Percentiles rank a stretch among this genome's conserved stretches.
These are phyloP conservation scores for Pythium angustatum DNA, from an alignment of 352 stramenopile genomes.

Conservation along the genomic window DNA sequence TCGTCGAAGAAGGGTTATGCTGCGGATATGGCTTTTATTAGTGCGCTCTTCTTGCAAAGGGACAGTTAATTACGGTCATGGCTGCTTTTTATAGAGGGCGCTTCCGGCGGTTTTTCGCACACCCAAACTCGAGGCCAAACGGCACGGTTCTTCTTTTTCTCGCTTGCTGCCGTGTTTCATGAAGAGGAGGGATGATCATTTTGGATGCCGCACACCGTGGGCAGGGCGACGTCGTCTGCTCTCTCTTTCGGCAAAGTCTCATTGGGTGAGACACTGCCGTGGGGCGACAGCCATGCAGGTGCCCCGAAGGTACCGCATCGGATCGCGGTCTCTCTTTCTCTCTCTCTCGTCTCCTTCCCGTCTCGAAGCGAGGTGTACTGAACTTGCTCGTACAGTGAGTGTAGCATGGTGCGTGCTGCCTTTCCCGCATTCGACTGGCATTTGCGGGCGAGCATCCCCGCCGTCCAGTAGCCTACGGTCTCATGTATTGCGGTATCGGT, in stretches of 20 bases:
- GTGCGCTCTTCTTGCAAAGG: background rate
- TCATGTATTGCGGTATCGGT: too few relatives aligned
- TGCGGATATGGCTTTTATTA: background rate
- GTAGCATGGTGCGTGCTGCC: too few relatives aligned
- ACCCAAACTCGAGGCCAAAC: background rate
- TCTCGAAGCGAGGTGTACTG: too few relatives aligned
- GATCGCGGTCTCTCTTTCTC: too few relatives aligned
- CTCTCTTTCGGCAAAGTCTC: background rate
- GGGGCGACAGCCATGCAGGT: conserved; percentile 1
- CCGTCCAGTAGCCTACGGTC: too few relatives aligned
- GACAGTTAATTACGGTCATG: background rate
- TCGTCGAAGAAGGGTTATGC: background rate
- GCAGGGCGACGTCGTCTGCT: background rate
- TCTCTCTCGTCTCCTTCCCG: too few relatives aligned
- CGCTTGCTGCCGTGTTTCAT: too few relatives aligned
- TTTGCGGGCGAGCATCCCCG: too few relatives aligned
- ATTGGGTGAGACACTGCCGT: conserved; percentile 2
- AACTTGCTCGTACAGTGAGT: too few relatives aligned
- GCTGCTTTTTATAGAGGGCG: background rate
- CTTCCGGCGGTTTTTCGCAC: background rate
- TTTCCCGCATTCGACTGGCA: too few relatives aligned
- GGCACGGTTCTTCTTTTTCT: too few relatives aligned
- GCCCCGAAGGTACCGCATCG: background rate
- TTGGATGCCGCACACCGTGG: background rate
- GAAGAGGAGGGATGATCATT: background rate